Evolutionary conservation across 208 protist species (phyloP).

Genomic region (Endotrypanum monterogeii): DNA sequence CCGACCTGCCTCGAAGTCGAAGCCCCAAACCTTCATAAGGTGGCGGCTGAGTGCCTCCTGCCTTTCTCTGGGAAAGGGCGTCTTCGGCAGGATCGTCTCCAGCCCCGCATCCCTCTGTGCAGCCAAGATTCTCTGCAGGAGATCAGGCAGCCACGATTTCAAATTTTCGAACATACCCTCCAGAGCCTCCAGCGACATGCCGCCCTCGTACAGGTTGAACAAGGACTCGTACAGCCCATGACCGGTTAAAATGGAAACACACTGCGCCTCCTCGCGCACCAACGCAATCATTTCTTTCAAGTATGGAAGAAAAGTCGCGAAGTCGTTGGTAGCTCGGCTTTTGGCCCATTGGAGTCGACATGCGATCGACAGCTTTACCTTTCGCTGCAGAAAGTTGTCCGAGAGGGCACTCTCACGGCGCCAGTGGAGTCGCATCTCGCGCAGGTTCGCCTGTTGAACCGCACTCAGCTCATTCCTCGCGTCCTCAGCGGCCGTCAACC

Average conservation of each 20-base stretch:
- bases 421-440: slow-evolving; percentile 54
- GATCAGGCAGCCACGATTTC: slow-evolving; percentile 73
- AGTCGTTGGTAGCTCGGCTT: slow-evolving; percentile 71
- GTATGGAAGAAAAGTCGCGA: slow-evolving; percentile 47
- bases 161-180: slow-evolving; percentile 74
- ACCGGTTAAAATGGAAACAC: slow-evolving; percentile 38
- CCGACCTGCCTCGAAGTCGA: slow-evolving; percentile 81
- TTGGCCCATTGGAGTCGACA: slow-evolving; percentile 51
- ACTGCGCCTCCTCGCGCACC: slow-evolving; percentile 59
- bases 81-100: slow-evolving; percentile 25
- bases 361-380: slow-evolving; percentile 37
- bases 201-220: slow-evolving; percentile 80
- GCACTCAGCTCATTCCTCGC: slow-evolving; percentile 30
- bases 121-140: slow-evolving; percentile 62
- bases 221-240: slow-evolving; percentile 74
- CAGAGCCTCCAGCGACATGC: slow-evolving; percentile 53
- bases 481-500: slow-evolving; percentile 45
- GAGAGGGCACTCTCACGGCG: slow-evolving; percentile 40
- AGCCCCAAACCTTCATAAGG: slow-evolving; percentile 71
- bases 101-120: slow-evolving; percentile 38
- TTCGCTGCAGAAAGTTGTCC: slow-evolving; percentile 47
- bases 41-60: slow-evolving; percentile 60
- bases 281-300: slow-evolving; percentile 79
- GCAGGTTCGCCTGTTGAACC: slow-evolving; percentile 67
- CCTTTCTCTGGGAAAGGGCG: slow-evolving; percentile 51